Evolutionary conservation across 2,329 filamentous ascomycete genomes (phyloP).

Genomic region (Claviceps sorghi): DNA sequence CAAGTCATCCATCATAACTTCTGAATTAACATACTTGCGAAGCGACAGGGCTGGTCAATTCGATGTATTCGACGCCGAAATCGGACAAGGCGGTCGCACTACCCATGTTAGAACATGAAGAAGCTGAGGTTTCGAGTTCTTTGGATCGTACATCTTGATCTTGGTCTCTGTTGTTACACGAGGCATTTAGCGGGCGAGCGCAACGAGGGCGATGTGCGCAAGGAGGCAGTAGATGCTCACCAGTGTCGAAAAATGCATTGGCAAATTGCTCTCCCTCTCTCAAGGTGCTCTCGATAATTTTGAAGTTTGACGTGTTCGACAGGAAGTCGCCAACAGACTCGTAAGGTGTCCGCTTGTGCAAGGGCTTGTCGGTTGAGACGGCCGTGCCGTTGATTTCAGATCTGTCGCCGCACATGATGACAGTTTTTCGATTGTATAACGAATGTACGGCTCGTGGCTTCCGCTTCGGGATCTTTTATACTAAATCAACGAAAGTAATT

Average conservation of each 20-base stretch:
- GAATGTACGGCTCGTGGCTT: no score
- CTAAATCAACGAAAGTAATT: not conserved
- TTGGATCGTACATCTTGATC: slow-evolving; percentile 37
- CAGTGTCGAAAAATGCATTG: slow-evolving; percentile 62
- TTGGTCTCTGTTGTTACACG: slow-evolving; percentile 13
- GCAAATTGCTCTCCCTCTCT: slow-evolving; percentile 69
- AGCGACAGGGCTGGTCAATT: slow-evolving; percentile 73
- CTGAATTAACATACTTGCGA: not conserved
- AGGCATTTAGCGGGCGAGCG: not conserved
- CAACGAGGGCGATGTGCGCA: not conserved
- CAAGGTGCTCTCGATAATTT: slow-evolving; percentile 7
- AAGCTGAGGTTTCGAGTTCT: not conserved
- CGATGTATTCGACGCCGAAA: slow-evolving; percentile 24
- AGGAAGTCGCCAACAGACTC: slow-evolving; percentile 8
- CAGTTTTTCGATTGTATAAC: not conserved
- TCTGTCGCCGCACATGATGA: slow-evolving; percentile 2
- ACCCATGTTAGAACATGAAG: not conserved
- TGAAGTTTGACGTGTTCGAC: slow-evolving; percentile 8
- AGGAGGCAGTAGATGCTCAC: not conserved
- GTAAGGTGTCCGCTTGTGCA: slow-evolving; percentile 3
- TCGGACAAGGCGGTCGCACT: slow-evolving; percentile 8
- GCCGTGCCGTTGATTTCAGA: not conserved
- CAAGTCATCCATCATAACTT: not conserved
- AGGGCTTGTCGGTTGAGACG: not conserved
- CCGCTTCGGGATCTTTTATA: not conserved